A percentile compares a stretch with the other conserved stretches of the same genome.
These are phyloP conservation scores for Blastobotrys parvus DNA, from an alignment of 805 yeast species.

Conservation along the genomic window DNA sequence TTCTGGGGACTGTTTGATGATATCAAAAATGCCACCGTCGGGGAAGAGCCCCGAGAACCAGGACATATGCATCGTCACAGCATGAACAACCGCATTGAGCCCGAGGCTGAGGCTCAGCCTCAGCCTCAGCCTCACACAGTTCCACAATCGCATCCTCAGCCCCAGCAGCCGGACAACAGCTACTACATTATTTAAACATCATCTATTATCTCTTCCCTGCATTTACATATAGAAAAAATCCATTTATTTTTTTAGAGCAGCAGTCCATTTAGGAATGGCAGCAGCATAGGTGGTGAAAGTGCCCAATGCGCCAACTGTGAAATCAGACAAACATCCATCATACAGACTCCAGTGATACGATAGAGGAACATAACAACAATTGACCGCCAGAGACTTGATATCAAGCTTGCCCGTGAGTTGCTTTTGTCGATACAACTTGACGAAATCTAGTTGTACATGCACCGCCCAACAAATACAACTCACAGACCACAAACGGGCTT, in stretches of 20 bases:
- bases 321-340: slow-evolving; percentile 26
- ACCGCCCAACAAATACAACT: slow-evolving; percentile 33
- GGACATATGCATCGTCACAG: neutral
- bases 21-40: slow-evolving; percentile 28
- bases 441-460: slow-evolving; percentile 31
- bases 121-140: neutral
- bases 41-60: slow-evolving; percentile 16
- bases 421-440: slow-evolving; percentile 15
- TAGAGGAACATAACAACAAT: slow-evolving; percentile 34
- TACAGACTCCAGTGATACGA: slow-evolving; percentile 36
- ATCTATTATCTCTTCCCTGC: neutral
- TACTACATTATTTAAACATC: neutral
- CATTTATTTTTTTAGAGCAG: neutral
- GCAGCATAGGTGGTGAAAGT: slow-evolving; percentile 26
- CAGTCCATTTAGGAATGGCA: slow-evolving; percentile 15
- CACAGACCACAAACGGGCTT: slow-evolving; percentile 29
- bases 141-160: neutral
- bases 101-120: neutral
- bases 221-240: neutral
- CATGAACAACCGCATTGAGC: slow-evolving; percentile 2
- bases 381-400: slow-evolving; percentile 26
- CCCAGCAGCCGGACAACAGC: neutral
- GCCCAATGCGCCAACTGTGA: slow-evolving; percentile 32
- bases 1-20: slow-evolving; percentile 30
- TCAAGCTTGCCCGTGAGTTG: neutral